Evolutionary conservation across 2,329 filamentous ascomycete species (phyloP).

Genomic region (Shiraia bambusicola): DNA sequence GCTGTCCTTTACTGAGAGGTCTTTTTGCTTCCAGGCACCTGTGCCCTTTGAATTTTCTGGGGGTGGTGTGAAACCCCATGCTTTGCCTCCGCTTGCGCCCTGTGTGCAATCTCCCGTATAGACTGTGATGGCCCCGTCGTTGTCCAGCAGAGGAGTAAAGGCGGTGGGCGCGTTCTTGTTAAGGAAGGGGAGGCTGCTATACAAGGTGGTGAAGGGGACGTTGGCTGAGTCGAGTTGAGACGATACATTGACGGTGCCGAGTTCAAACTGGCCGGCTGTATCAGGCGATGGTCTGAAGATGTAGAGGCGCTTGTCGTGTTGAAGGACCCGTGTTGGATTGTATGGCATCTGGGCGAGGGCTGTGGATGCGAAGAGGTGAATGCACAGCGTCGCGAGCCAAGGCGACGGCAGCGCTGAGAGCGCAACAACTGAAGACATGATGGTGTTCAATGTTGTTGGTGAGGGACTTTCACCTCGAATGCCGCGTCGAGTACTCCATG

Average conservation of each 20-base stretch:
- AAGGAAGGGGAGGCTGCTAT: constrained; percentile 65
- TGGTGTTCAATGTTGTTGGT: constrained; percentile 1
- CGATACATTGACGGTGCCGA: constrained; percentile 68
- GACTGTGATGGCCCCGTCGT: constrained; percentile 69
- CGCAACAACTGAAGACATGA: constrained; percentile 6
- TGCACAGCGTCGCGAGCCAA: constrained; percentile 7
- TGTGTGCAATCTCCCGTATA: constrained; percentile 71
- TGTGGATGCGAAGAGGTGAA: constrained; percentile 9
- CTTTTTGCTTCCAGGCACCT: constrained; percentile 58
- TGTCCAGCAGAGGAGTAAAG: constrained; percentile 68
- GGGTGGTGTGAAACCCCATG: constrained; percentile 69
- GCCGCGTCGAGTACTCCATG: constrained; percentile 19
- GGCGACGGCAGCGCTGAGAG: not conserved
- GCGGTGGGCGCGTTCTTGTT: constrained; percentile 53
- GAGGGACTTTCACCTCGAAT: constrained; percentile 25
- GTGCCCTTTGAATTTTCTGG: constrained; percentile 47
- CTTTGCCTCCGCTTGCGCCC: constrained; percentile 51
- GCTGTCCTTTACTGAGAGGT: constrained; percentile 38
- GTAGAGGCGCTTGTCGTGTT: constrained; percentile 63
- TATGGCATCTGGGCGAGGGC: constrained; percentile 64
- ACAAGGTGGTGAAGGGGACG: constrained; percentile 51
- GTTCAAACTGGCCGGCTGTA: constrained; percentile 51
- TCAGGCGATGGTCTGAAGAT: constrained; percentile 62
- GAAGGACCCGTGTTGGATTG: constrained; percentile 72
- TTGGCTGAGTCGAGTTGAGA: constrained; percentile 54